Evolutionary conservation across 331 rosid species (phyloP).

Genomic region (Quercus phellos): DNA sequence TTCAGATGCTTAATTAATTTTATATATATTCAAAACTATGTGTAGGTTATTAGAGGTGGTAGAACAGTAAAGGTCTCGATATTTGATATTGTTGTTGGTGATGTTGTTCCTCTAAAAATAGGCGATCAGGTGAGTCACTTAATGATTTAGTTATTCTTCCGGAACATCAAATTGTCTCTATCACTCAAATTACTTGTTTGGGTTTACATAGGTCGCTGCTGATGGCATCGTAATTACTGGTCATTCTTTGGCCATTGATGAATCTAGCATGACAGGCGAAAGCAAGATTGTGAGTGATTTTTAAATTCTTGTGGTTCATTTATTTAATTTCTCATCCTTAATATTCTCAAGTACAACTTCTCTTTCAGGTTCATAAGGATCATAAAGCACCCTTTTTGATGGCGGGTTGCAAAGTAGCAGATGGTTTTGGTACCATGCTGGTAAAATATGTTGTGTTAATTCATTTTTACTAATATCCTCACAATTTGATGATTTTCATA

Average conservation of each 20-base stretch:
- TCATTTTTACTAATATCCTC: slow-evolving; percentile 2
- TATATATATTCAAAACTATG: slow-evolving; percentile 14
- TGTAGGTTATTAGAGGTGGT: slow-evolving; percentile 81
- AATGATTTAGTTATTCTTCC: slow-evolving; percentile 14
- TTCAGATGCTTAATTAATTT: slow-evolving; percentile 11
- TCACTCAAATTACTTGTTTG: slow-evolving; percentile 11
- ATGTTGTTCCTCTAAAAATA: slow-evolving; percentile 84
- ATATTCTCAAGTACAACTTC: slow-evolving; percentile 28
- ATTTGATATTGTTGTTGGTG: slow-evolving; percentile 96
- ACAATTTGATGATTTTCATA: slow-evolving; percentile 1
- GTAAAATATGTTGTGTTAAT: slow-evolving; percentile 34
- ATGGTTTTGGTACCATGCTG: slow-evolving; percentile 95
- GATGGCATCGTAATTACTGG: slow-evolving; percentile 81
- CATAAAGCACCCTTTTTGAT: slow-evolving; percentile 81
- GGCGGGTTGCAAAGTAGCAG: slow-evolving; percentile 99
- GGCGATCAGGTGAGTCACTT: slow-evolving; percentile 79
- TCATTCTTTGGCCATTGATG: slow-evolving; percentile 92
- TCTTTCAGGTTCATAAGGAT: slow-evolving; percentile 82
- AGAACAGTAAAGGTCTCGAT: slow-evolving; percentile 69
- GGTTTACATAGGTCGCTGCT: slow-evolving; percentile 69
- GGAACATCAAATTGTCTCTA: slow-evolving; percentile 1
- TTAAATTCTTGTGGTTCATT: slow-evolving; percentile 7
- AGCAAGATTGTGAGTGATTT: slow-evolving; percentile 67
- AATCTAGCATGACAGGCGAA: slow-evolving; percentile 99
- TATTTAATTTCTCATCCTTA: slow-evolving; percentile 12